Evolutionary conservation across 2,329 filamentous ascomycete genomes (phyloP).

Genomic region (Elsinoe fawcettii): DNA sequence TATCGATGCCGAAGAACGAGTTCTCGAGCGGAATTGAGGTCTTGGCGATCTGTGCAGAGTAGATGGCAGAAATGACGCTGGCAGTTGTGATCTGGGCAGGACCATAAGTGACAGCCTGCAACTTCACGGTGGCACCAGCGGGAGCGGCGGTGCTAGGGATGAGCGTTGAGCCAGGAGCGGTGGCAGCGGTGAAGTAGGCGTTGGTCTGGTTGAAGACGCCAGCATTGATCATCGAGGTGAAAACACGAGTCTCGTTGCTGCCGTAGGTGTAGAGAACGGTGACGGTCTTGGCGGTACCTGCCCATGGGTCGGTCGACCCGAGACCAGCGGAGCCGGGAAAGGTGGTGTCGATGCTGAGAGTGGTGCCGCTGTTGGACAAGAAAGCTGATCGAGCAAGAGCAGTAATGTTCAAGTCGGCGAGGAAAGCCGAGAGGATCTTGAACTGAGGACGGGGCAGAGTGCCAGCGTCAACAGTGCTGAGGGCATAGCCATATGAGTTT

Average conservation of each 20-base stretch:
- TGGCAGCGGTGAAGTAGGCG: slow-evolving; percentile 8
- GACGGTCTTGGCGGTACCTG: slow-evolving; percentile 8
- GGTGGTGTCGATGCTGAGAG: slow-evolving; percentile 15
- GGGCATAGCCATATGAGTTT: slow-evolving; percentile 17
- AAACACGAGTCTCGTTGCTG: slow-evolving; percentile 14
- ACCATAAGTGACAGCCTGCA: slow-evolving; percentile 10
- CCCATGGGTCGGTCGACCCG: slow-evolving; percentile 14
- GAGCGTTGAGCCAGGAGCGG: slow-evolving; percentile 1
- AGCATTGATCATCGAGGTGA: slow-evolving; percentile 9
- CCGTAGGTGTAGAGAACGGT: slow-evolving; percentile 16
- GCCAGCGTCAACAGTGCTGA: slow-evolving; percentile 16
- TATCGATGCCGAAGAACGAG: slow-evolving; percentile 13
- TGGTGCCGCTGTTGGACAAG: background rate
- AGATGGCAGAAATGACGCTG: background rate
- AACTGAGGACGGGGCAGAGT: slow-evolving; percentile 10
- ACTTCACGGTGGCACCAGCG: background rate
- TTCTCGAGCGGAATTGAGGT: slow-evolving; percentile 11
- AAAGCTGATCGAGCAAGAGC: slow-evolving; percentile 12
- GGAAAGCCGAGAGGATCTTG: slow-evolving; percentile 16
- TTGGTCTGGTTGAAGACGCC: slow-evolving; percentile 14
- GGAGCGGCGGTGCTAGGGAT: background rate
- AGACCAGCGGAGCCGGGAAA: slow-evolving; percentile 9
- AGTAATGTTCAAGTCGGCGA: slow-evolving; percentile 16
- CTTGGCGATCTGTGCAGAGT: background rate
- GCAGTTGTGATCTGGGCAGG: slow-evolving; percentile 3